These are phyloP conservation scores for Malassezia caprae DNA, from an alignment of 1,284 basidiomycete genomes.

Conservation along the genomic window DNA sequence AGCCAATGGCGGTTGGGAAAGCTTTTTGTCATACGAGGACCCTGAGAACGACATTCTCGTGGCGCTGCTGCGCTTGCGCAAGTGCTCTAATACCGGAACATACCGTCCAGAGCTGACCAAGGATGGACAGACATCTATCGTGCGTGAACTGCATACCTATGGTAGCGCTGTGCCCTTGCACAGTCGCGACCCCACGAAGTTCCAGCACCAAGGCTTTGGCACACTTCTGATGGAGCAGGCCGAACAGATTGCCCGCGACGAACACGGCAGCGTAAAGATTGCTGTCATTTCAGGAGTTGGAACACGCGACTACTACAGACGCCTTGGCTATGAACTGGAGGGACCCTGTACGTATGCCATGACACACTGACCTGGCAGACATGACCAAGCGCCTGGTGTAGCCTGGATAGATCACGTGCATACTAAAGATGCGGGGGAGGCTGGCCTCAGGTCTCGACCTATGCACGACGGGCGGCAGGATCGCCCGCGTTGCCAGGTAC, in stretches of 20 bases:
- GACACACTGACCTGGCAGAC: constrained; percentile 7
- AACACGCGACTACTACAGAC: constrained; percentile 84
- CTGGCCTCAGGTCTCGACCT: neutral
- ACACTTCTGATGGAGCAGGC: constrained; percentile 98
- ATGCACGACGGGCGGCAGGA: neutral
- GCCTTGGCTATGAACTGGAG: constrained; percentile 83
- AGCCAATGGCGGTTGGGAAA: constrained; percentile 94
- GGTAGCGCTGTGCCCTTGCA: constrained; percentile 96
- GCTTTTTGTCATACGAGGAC: constrained; percentile 97
- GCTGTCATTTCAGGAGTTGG: constrained; percentile 96
- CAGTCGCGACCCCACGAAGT: constrained; percentile 86
- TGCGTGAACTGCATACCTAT: constrained; percentile 95
- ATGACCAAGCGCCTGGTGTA: constrained; percentile 10
- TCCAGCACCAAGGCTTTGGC: constrained; percentile 69
- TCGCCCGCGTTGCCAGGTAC: neutral
- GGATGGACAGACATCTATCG: constrained; percentile 73
- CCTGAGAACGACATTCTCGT: constrained; percentile 92
- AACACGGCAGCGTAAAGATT: constrained; percentile 85
- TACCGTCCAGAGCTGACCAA: constrained; percentile 84
- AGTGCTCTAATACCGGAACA: constrained; percentile 90
- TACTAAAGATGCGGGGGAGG: neutral
- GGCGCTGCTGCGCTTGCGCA: constrained; percentile 79
- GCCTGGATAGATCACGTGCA: constrained; percentile 6
- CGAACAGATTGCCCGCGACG: constrained; percentile 91
- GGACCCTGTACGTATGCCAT: constrained; percentile 60